phyloP scores from a whole-genome alignment of 2,329 filamentous ascomycete genomes.

The Cladophialophora psammophila region DNA sequence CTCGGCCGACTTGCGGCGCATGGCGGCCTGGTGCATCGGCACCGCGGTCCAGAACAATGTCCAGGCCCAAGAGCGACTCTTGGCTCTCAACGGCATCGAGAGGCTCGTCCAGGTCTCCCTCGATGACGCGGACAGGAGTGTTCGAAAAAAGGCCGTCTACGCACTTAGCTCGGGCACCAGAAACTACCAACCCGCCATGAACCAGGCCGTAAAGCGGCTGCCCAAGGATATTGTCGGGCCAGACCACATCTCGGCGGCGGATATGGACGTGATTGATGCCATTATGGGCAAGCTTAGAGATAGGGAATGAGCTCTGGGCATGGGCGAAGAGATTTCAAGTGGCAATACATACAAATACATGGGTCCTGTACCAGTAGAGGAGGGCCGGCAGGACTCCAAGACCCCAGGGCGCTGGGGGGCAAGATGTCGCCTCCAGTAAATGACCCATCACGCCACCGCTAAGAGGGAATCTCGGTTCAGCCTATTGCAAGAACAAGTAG shows the following conservation, averaged over 20 bases:
- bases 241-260: conserved; percentile 74
- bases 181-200: conserved; percentile 82
- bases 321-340: not conserved
- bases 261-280: conserved; percentile 86
- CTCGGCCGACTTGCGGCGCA: conserved; percentile 76
- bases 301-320: conserved; percentile 14
- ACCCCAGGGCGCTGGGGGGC: not conserved
- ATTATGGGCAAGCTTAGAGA: conserved; percentile 69
- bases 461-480: not conserved
- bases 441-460: not conserved
- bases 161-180: conserved; percentile 84
- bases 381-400: not conserved
- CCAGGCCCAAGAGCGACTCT: conserved; percentile 76
- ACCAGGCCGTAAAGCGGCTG: conserved; percentile 71
- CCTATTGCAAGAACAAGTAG: not conserved
- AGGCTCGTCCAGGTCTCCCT: conserved; percentile 71
- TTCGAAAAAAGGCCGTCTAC: conserved; percentile 86
- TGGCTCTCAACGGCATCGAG: conserved; percentile 71
- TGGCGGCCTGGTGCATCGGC: conserved; percentile 93
- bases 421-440: not conserved
- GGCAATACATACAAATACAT: not conserved
- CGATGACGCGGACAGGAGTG: conserved; percentile 66
- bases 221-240: conserved; percentile 66
- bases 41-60: conserved; percentile 97
- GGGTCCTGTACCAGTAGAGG: not conserved